Conservation (phyloP, 176 grass and related monocot genomes). For the Bolboschoenus planiculmis region DNA sequence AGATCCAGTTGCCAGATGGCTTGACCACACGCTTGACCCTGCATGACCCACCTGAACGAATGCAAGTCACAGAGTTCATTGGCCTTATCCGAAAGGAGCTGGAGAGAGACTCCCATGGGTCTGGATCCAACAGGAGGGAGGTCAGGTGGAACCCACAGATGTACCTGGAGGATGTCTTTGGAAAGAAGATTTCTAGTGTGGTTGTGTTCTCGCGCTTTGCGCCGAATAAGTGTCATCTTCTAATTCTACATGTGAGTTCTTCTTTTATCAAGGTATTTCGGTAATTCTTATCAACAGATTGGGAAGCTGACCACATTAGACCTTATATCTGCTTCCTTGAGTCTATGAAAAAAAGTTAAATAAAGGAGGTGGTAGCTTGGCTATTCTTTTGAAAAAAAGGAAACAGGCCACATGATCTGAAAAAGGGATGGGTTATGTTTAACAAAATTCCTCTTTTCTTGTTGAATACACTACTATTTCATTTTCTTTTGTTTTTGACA, state of each 20-base stretch:
- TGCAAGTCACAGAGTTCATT: slow-evolving; percentile 26
- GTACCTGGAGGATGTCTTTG: slow-evolving; percentile 26
- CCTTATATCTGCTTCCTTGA: not conserved
- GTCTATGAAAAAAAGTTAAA: not conserved
- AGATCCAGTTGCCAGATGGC: slow-evolving; percentile 33
- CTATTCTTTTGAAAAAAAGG: not conserved
- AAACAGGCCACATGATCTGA: not conserved
- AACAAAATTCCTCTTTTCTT: not conserved
- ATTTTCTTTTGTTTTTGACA: not conserved
- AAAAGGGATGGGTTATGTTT: not conserved
- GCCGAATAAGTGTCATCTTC: slow-evolving; percentile 16
- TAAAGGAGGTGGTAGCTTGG: not conserved
- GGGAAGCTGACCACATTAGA: not conserved
- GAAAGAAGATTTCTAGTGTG: slow-evolving; percentile 7
- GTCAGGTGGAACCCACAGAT: slow-evolving; percentile 16
- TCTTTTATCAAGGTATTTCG: not conserved
- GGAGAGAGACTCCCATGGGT: not conserved
- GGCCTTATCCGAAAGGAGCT: slow-evolving; percentile 12
- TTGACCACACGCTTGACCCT: not conserved
- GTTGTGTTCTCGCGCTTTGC: slow-evolving; percentile 10
- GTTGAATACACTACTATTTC: not conserved
- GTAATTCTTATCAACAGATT: not conserved
- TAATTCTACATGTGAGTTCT: slow-evolving; percentile 28
- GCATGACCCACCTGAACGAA: not conserved
- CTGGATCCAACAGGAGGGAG: not conserved